Conservation (phyloP, 176 grass and related monocot genomes). For the Aegilops bicornis region DNA sequence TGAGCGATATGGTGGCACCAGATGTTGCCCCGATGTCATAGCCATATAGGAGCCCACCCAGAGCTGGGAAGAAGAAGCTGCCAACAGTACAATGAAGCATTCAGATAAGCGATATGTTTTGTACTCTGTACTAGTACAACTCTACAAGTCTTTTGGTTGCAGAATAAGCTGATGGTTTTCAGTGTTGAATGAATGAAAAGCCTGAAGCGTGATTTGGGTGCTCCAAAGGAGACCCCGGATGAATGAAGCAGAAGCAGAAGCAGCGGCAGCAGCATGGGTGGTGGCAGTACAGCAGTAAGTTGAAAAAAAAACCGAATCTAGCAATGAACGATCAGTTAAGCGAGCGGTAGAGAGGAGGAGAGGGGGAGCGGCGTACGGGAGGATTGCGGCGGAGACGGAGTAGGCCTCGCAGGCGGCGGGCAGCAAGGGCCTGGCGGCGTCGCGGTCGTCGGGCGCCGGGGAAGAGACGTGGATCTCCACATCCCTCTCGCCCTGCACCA, state of each 20-base stretch:
- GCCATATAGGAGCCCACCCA: slow-evolving; percentile 92
- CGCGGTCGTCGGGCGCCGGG: not conserved
- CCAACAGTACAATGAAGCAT: not conserved
- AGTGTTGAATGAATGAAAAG: not conserved
- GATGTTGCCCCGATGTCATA: slow-evolving; percentile 97
- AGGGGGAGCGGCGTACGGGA: not conserved
- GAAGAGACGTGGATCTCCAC: slow-evolving; percentile 16
- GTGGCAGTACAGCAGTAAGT: not conserved
- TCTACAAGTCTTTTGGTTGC: not conserved
- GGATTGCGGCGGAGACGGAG: slow-evolving; percentile 18
- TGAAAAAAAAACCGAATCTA: not conserved
- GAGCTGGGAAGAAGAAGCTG: slow-evolving; percentile 89
- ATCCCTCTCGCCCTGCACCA: not conserved
- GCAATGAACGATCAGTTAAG: not conserved
- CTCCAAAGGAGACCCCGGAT: not conserved
- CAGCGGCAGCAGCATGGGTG: not conserved
- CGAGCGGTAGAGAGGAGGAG: not conserved
- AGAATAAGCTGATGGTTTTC: not conserved
- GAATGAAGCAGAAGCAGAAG: not conserved
- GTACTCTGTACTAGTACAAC: too few species aligned
- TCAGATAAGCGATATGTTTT: not conserved
- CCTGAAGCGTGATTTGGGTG: not conserved
- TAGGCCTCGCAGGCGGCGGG: slow-evolving; percentile 4
- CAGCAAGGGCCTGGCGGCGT: not conserved
- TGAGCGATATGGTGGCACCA: slow-evolving; percentile 80